These are phyloP conservation scores for Fraxinus quadrangulata DNA, from an alignment of 257 asterid species.

Conservation along the genomic window DNA sequence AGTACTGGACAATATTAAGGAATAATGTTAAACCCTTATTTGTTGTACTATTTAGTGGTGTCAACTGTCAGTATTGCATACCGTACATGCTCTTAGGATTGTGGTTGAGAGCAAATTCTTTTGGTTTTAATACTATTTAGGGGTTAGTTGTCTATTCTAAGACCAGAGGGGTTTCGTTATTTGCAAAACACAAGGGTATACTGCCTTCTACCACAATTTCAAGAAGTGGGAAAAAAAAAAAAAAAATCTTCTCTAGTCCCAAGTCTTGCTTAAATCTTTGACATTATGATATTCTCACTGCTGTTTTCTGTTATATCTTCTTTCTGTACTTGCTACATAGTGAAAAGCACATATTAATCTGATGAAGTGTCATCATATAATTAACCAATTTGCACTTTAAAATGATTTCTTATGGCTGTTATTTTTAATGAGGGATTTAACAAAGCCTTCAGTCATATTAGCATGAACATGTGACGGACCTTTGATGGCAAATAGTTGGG, in stretches of 20 bases:
- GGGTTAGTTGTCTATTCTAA: neutral
- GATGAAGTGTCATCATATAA: neutral
- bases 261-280: neutral
- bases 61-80: too few relatives aligned
- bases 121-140: neutral
- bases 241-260: too few relatives aligned
- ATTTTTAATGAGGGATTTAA: neutral
- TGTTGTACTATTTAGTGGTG: neutral
- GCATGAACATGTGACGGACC: neutral
- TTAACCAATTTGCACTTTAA: neutral
- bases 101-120: neutral
- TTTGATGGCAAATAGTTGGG: neutral
- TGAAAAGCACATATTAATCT: neutral
- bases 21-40: neutral
- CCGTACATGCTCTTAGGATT: neutral
- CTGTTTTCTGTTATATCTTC: neutral
- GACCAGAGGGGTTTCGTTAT: neutral
- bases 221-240: too few relatives aligned
- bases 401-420: neutral
- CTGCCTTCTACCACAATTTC: neutral
- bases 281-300: neutral
- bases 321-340: neutral
- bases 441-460: neutral
- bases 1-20: neutral
- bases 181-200: neutral